Evolutionary conservation across 805 yeast genomes (phyloP), one percentile per base, ranked within the genome.

Genomic region (Nakazawaea anatomiae): DNA sequence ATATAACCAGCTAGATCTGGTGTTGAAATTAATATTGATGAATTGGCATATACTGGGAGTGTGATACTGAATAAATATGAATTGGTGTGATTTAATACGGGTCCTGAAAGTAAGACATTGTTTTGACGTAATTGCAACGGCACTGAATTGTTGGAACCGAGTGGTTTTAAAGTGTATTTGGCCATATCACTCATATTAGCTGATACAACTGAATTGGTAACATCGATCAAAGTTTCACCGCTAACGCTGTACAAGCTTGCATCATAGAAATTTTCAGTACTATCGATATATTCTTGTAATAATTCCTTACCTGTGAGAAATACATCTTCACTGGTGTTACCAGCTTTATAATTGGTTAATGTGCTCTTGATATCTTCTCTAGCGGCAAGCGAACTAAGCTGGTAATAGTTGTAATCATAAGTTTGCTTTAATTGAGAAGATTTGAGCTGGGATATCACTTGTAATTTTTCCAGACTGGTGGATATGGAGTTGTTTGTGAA

Each of bases 401-500:
- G 95, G 60, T 83, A 87, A 62, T 81, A 84, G 30, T 80, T 70
- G 54, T 73, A 76, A 52, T 77, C 77, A 52, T 87, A 69, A 40
- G 80, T 77, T 66, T 89, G 96, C 50, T 75, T 76, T 25, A 89
- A 71, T 64, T 90, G 96, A 0, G 91, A 78, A 0, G 92, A 81
- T 64, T 89, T 89, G 51, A 90, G 70, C 63, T 87, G 87, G 2
- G 96, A 87, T 25, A 89, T 87, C 42, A 88, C 88, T 58, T 79
- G 79, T 29, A 90, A 69, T 51, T 90, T 76, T 54, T 87, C 90
- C 1, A 83, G 80, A 58, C 95, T 73, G 42, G 87, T 66, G 44
- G 75, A 67, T 32, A 81, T 76, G 53, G 84, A 79, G 55, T 80
- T 85, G 25, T 71, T 65, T 4, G 88, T 79, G 64, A 86, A 88